Evolutionary conservation across 108 stramenopile genomes (phyloP).

Genomic region (Tribonema minus): DNA sequence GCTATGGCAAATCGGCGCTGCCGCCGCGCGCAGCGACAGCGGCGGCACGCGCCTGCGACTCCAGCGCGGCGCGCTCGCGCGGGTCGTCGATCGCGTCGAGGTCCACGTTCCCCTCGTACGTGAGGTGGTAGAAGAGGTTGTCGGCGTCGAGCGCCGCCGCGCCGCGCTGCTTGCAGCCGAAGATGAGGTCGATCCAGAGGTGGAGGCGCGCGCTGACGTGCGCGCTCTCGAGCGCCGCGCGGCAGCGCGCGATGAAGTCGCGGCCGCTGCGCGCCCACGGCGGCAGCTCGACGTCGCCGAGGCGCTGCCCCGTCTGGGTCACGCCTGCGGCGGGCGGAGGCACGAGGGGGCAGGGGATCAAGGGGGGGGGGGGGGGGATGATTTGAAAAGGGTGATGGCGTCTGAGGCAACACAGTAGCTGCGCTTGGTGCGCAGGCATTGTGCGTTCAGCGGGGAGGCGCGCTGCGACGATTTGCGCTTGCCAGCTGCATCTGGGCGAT

Average conservation of each 20-base stretch:
- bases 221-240: slow-evolving; percentile 86
- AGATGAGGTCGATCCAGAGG: slow-evolving; percentile 95
- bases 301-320: slow-evolving; percentile 36
- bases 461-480: too few species aligned
- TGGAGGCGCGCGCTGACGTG: slow-evolving; percentile 75
- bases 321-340: background rate
- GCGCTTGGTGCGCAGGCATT: too few species aligned
- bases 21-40: too few species aligned
- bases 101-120: slow-evolving; percentile 68
- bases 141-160: slow-evolving; percentile 68
- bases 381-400: too few species aligned
- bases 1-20: too few species aligned
- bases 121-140: slow-evolving; percentile 82
- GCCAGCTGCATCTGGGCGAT: too few species aligned
- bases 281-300: slow-evolving; percentile 60
- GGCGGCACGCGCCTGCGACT: too few species aligned
- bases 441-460: too few species aligned
- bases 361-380: slow-evolving; percentile 51
- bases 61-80: slow-evolving; percentile 38
- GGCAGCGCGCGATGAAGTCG: slow-evolving; percentile 78
- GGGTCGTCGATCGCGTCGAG: slow-evolving; percentile 35
- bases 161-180: slow-evolving; percentile 84
- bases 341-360: slow-evolving; percentile 4
- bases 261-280: slow-evolving; percentile 60
- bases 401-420: too few species aligned